These are phyloP conservation scores for Aureobasidium musti DNA, from an alignment of 2,329 filamentous ascomycete species.

Conservation along the genomic window DNA sequence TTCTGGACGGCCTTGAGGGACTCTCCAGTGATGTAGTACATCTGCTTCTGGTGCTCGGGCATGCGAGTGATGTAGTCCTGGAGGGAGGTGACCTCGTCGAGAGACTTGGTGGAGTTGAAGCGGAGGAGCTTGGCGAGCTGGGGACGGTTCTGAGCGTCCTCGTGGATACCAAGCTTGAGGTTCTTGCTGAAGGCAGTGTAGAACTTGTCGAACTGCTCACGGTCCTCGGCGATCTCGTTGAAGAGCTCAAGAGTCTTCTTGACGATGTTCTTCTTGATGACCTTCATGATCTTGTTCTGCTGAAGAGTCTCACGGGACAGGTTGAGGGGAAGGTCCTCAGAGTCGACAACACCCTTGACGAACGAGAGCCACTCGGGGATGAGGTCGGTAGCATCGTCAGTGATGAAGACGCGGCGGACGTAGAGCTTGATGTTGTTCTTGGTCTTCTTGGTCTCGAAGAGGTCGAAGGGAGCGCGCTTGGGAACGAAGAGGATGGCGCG, in stretches of 20 bases:
- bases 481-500: constrained; percentile 98
- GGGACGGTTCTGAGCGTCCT: constrained; percentile 96
- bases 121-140: constrained; percentile 96
- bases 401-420: constrained; percentile 99
- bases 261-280: constrained; percentile 99
- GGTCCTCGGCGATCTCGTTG: constrained; percentile 98
- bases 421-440: constrained; percentile 99
- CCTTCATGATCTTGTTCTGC: constrained; percentile 99
- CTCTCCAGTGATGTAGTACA: constrained; percentile 99
- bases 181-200: constrained; percentile 99
- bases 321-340: constrained; percentile 98
- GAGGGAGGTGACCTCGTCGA: constrained; percentile 92
- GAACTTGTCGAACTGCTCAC: constrained; percentile 99
- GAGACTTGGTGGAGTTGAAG: constrained; percentile 99
- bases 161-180: constrained; percentile 99
- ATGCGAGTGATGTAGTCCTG: constrained; percentile 98
- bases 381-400: constrained; percentile 97
- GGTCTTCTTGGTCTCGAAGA: constrained; percentile 99
- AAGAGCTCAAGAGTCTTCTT: constrained; percentile 99
- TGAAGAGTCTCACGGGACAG: constrained; percentile 99
- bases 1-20: constrained; percentile 97
- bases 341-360: constrained; percentile 99
- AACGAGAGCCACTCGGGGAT: constrained; percentile 99
- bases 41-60: constrained; percentile 99
- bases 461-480: constrained; percentile 98